Percentiles rank a stretch among this genome's conserved stretches.
Conservation (phyloP, 2,329 filamentous ascomycete species). For the Aulographum hederae region DNA sequence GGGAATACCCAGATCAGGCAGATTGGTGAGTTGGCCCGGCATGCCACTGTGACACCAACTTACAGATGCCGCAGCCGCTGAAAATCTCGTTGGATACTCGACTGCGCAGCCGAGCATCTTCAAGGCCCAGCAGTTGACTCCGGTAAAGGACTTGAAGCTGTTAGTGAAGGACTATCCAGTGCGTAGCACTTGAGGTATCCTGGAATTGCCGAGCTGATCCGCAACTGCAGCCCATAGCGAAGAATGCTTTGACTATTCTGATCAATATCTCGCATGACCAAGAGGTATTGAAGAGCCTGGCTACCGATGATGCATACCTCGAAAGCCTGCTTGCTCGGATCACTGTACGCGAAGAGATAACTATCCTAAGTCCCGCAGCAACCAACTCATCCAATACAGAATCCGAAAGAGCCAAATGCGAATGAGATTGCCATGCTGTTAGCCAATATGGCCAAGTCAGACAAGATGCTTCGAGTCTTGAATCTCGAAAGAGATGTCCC, state of each 20-base stretch:
- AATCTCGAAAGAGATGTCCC: slow-evolving; percentile 50
- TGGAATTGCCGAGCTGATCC: slow-evolving; percentile 3
- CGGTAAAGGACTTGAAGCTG: slow-evolving; percentile 74
- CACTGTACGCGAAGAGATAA: slow-evolving; percentile 55
- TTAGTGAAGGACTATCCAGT: slow-evolving; percentile 70
- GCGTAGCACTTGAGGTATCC: slow-evolving; percentile 6
- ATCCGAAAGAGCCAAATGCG: slow-evolving; percentile 59
- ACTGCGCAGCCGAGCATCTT: slow-evolving; percentile 64
- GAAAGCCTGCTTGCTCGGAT: slow-evolving; percentile 55
- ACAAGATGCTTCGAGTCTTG: slow-evolving; percentile 51
- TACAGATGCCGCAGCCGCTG: slow-evolving; percentile 40
- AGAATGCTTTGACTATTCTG: slow-evolving; percentile 79
- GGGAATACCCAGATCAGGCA: slow-evolving; percentile 81
- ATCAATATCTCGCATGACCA: slow-evolving; percentile 67
- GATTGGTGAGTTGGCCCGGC: slow-evolving; percentile 42
- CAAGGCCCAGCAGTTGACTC: slow-evolving; percentile 60
- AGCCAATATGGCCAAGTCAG: slow-evolving; percentile 75
- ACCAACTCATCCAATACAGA: slow-evolving; percentile 33
- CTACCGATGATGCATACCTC: slow-evolving; percentile 65
- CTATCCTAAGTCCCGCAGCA: slow-evolving; percentile 11
- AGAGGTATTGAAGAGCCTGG: slow-evolving; percentile 55
- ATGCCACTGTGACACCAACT: slow-evolving; percentile 1
- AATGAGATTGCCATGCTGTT: slow-evolving; percentile 81
- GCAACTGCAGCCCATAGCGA: slow-evolving; percentile 55
- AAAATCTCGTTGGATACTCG: slow-evolving; percentile 72